A percentile compares a stretch with the other conserved stretches of the same genome.
Evolutionary conservation across 2,329 filamentous ascomycete species (phyloP).

Genomic region (Aspergillus latus): DNA sequence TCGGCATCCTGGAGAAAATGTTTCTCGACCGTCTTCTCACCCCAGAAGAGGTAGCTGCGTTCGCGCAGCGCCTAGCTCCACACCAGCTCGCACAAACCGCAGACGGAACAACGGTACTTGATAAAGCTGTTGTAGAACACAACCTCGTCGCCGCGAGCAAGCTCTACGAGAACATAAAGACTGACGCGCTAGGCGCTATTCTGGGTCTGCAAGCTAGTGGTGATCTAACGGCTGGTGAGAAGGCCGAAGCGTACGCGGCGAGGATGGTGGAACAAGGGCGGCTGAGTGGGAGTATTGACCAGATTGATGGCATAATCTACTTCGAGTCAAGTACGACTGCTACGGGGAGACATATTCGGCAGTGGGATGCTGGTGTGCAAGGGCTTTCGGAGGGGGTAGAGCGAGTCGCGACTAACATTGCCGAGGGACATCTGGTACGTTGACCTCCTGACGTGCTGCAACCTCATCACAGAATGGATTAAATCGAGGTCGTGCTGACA

Average conservation of each 20-base stretch:
- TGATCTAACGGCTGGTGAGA: conserved; percentile 57
- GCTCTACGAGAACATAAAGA: conserved; percentile 75
- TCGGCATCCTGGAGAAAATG: conserved; percentile 93
- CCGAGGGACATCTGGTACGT: conserved; percentile 74
- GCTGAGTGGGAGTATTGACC: conserved; percentile 84
- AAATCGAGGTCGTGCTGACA: background rate
- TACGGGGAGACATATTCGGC: conserved; percentile 70
- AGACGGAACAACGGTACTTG: conserved; percentile 89
- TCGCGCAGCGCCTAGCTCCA: conserved; percentile 74
- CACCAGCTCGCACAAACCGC: conserved; percentile 89
- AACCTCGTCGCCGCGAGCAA: conserved; percentile 85
- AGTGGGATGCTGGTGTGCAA: conserved; percentile 89
- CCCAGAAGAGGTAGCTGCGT: conserved; percentile 79
- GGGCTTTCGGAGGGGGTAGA: conserved; percentile 86
- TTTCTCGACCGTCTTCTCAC: conserved; percentile 84
- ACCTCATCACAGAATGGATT: background rate
- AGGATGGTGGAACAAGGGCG: conserved; percentile 95
- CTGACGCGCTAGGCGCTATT: conserved; percentile 72
- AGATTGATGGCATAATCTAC: conserved; percentile 83
- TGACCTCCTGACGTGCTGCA: background rate
- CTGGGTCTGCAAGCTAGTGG: conserved; percentile 65
- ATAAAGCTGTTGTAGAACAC: conserved; percentile 92
- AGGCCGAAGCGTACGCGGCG: conserved; percentile 87
- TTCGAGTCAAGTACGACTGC: conserved; percentile 74
- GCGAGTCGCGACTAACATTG: conserved; percentile 75